Base-by-base conservation (phyloP, 306 rosid genomes). In the Mimosa bimucronata region DNA sequence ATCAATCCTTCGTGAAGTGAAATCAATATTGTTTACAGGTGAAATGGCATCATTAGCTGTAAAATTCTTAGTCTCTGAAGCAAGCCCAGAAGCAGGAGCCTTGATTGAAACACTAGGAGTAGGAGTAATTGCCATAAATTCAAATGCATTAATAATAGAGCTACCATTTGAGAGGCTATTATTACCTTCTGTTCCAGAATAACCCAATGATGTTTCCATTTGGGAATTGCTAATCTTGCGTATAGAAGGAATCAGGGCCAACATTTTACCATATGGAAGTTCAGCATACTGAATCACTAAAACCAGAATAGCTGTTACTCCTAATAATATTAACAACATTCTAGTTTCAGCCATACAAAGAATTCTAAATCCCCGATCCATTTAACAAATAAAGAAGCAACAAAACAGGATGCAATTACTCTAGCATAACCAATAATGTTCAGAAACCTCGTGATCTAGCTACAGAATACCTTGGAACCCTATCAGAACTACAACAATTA, bases 221-320 rank as follows among this genome's bases (percentile, higher is more conserved):
- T 76, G 76, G 76, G 83, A 88, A 74, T 81, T 70, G 84, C 73
- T 83, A 70, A 77, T 82, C 73, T 71, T 91, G 74, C 77, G 74
- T 62, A 88, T 68, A 26, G 88, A 78, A 78, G 87, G 74, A 79
- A 80, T 53, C 66, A 92, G 77, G 68, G 94, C 84, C 42, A 89
- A 18, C 30, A 83, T 76, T 82, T 74, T 78, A 46, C 78, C 76
- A 68, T 82, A 86, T 29, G 98, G 95, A 79, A 92, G 90, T 83
- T 92, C 97, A 30, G 89, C 78, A 86, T 75, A 88, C 82, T 88
- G 92, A 61, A 95, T 66, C 5, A 86, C 80, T 34, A 91, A 77
- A 79, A 91, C 70, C 83, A 86, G 46, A 75, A 85, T 87, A 79
- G 91, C 81, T 66, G 87, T 48, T 66, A 90, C 13, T 74, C 94